A percentile compares a stretch with the other conserved stretches of the same genome.
Conservation (phyloP, 2,329 filamentous ascomycete species). For the Dactylellina drechsleri region DNA sequence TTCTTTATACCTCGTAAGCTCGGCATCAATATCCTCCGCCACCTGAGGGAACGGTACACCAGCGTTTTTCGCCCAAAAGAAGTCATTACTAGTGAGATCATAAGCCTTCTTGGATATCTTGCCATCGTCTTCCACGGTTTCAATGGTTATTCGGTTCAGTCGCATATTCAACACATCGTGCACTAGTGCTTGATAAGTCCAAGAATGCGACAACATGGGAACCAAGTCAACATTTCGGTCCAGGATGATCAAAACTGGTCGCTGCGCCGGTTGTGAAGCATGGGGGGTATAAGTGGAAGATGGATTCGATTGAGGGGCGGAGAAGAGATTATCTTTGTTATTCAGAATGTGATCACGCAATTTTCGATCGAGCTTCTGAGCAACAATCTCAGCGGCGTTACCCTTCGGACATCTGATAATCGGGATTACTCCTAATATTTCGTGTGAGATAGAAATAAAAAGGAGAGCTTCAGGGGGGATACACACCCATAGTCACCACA, state of each 20-base stretch:
- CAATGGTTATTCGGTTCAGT: constrained; percentile 92
- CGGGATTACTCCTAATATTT: constrained; percentile 79
- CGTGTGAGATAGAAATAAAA: constrained; percentile 24
- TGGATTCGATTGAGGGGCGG: constrained; percentile 62
- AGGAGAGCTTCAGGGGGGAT: neutral
- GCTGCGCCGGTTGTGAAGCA: constrained; percentile 73
- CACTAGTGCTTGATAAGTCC: constrained; percentile 69
- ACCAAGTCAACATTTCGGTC: constrained; percentile 96
- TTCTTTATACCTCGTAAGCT: constrained; percentile 93
- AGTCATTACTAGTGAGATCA: constrained; percentile 88
- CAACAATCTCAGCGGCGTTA: constrained; percentile 92
- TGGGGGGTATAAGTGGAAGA: constrained; percentile 67
- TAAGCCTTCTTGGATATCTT: constrained; percentile 82
- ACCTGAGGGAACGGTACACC: constrained; percentile 92
- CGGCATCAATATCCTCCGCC: constrained; percentile 92
- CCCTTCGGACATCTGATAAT: constrained; percentile 95
- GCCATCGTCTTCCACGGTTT: constrained; percentile 81
- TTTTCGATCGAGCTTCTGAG: constrained; percentile 92
- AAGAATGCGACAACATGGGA: constrained; percentile 98
- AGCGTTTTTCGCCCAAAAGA: constrained; percentile 96
- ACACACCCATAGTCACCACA: constrained; percentile 91
- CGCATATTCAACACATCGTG: constrained; percentile 79
- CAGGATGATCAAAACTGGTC: constrained; percentile 90
- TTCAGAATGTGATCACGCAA: constrained; percentile 95
- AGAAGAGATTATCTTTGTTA: constrained; percentile 91